A percentile compares a stretch with the other conserved stretches of the same genome.
These are phyloP conservation scores for Trichomonas tenax DNA, from an alignment of 208 protist genomes.

Conservation along the genomic window DNA sequence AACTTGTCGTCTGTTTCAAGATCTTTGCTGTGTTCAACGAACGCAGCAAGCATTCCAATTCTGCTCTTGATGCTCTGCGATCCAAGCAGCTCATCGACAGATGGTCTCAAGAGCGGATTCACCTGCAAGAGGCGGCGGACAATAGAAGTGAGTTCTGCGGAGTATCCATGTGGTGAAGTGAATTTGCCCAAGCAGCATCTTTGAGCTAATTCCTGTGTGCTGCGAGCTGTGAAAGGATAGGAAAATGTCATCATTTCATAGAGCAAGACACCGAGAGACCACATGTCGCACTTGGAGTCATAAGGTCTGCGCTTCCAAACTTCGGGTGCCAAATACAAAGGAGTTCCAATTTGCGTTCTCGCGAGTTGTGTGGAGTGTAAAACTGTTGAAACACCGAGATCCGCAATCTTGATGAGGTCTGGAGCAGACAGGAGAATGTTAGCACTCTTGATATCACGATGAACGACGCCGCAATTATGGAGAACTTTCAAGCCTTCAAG, in stretches of 20 bases:
- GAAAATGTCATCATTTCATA: constrained; percentile 44
- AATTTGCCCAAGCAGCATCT: not conserved
- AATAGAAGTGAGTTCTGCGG: not conserved
- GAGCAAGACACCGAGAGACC: constrained; percentile 44
- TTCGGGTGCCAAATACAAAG: constrained; percentile 49
- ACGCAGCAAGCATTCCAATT: not conserved
- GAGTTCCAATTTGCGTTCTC: constrained; percentile 6
- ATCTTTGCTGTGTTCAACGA: not conserved
- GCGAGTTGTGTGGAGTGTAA: not conserved
- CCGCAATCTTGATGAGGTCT: not conserved
- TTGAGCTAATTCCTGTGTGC: not conserved
- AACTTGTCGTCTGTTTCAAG: not conserved
- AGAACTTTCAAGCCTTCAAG: not conserved
- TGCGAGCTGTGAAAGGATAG: not conserved
- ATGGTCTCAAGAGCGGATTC: not conserved
- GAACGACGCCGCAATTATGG: not conserved
- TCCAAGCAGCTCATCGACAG: not conserved
- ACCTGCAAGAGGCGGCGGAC: not conserved
- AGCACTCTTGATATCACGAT: constrained; percentile 2
- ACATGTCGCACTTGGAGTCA: constrained; percentile 48
- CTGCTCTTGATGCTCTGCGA: not conserved
- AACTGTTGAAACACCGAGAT: not conserved
- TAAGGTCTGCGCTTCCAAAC: constrained; percentile 45
- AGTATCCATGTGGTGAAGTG: not conserved
- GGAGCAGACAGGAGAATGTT: not conserved